Conservation (phyloP, 495 filamentous ascomycete species). For the Schizothecium vesticola region DNA sequence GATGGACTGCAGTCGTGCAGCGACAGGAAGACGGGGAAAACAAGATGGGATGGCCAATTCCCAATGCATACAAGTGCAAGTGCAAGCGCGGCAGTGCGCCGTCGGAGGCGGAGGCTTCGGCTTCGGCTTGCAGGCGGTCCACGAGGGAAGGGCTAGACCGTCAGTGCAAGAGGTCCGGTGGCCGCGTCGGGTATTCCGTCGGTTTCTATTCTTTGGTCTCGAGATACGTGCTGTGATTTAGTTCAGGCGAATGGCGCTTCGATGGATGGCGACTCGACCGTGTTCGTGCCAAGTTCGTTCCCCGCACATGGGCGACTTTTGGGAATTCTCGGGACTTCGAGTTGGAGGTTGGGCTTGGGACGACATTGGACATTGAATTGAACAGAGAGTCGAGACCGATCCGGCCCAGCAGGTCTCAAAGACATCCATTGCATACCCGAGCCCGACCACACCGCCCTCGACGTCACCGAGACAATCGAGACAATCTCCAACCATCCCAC, state of each 20-base stretch:
- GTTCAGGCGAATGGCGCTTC: constrained; percentile 4
- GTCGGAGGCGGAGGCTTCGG: neutral
- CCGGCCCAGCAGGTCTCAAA: neutral
- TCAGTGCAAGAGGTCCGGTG: neutral
- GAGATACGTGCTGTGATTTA: constrained; percentile 5
- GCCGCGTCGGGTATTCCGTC: neutral
- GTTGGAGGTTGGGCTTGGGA: neutral
- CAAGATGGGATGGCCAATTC: neutral
- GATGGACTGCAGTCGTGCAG: neutral
- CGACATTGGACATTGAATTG: neutral
- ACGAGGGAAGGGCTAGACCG: neutral
- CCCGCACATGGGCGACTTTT: neutral
- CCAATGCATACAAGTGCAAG: neutral
- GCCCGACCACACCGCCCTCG: neutral
- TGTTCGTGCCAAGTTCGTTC: neutral
- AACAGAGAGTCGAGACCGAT: neutral
- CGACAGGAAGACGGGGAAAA: too few species aligned
- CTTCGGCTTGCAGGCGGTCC: neutral
- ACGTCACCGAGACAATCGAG: neutral
- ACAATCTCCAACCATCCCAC: neutral
- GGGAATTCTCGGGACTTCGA: neutral
- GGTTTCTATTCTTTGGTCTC: neutral
- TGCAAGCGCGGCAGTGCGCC: neutral
- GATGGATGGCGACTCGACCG: neutral
- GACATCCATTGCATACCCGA: too few species aligned